Evolutionary conservation across 345 rosid species (phyloP).

Genomic region (Bruguiera parviflora): DNA sequence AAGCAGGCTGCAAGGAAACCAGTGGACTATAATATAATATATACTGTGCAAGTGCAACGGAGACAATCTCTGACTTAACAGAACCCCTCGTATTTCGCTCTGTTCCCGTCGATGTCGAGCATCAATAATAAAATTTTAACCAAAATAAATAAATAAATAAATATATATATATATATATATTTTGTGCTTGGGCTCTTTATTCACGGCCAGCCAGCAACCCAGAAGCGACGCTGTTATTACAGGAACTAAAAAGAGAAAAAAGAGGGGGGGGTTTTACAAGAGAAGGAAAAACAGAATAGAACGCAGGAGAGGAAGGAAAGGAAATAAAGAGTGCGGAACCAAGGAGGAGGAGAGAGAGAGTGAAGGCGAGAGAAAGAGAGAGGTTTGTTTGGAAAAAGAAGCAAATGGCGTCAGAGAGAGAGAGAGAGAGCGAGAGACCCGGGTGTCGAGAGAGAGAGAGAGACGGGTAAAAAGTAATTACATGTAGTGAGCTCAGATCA

Average conservation of each 20-base stretch:
- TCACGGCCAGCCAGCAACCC: neutral
- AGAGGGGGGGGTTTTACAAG: no score
- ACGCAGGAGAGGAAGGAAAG: neutral
- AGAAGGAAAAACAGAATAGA: neutral
- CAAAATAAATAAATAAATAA: neutral
- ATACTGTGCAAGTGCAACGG: conserved; percentile 20
- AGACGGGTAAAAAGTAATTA: neutral
- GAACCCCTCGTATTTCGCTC: conserved; percentile 35
- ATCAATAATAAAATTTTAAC: conserved; percentile 19
- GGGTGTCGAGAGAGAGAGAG: neutral
- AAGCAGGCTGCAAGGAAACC: conserved; percentile 21
- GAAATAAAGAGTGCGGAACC: neutral
- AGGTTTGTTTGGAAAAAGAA: neutral
- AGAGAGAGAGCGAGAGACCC: neutral
- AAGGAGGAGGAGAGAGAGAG: neutral
- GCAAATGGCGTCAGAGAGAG: neutral
- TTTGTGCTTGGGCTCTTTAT: no score
- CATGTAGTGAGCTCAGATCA: neutral
- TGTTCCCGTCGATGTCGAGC: conserved; percentile 26
- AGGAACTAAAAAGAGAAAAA: no score
- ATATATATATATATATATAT: no score
- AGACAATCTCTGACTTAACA: conserved; percentile 22
- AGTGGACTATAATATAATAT: conserved; percentile 36
- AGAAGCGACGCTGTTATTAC: neutral
- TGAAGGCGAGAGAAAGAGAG: neutral